Evolutionary conservation across 352 stramenopile genomes (phyloP), one percentile per base, ranked within the genome.

Genomic region (Elongisporangium undulatum): DNA sequence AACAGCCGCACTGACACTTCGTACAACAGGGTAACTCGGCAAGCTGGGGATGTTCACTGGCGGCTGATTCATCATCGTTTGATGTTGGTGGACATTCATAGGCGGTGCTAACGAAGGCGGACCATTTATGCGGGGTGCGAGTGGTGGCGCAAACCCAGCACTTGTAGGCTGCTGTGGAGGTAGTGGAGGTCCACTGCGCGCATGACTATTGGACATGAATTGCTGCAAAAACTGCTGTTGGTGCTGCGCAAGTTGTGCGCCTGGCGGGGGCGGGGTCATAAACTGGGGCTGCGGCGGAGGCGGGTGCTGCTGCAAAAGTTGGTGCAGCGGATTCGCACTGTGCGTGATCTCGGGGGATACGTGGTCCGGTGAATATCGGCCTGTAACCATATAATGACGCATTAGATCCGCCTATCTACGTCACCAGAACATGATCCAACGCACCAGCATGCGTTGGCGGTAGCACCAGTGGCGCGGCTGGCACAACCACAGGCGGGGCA

Each of bases 331-430:
- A 56, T 89, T 82, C 17, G 71, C 72, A 48, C 74, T 84, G 49
- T 88, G 82, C 57, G 82, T 89, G 54, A 89, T 71, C 57, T 91
- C 79, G 2, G 79, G 82, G 38, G 77, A 83, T 13, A 79, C 64
- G 58, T 85, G 70, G 54, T 87, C 79, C 55, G 77, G 68, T 49
- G 77, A 75, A 49, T 77, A 90, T 49, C 81, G 81, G 7, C 54
- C 74, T 79, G 52, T 41, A 41, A 41, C 49, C 20, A 38, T 62
- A n/a, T 24, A 51, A 23, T 7, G 38, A 29, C 39, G 23, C 24
- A 51, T 19, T 50, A 62, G 57, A 56, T 56, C 57, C 56, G 49
- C 17, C 26, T 41, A 17, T 55, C 6, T n/a, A n/a, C 34, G 21
- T 48, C 22, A 20, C 21, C 13, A 21, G 56, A 4, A 52, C 23